phyloP scores from a whole-genome alignment of 2,329 filamentous ascomycete species.

The Ophiostoma piceae region DNA sequence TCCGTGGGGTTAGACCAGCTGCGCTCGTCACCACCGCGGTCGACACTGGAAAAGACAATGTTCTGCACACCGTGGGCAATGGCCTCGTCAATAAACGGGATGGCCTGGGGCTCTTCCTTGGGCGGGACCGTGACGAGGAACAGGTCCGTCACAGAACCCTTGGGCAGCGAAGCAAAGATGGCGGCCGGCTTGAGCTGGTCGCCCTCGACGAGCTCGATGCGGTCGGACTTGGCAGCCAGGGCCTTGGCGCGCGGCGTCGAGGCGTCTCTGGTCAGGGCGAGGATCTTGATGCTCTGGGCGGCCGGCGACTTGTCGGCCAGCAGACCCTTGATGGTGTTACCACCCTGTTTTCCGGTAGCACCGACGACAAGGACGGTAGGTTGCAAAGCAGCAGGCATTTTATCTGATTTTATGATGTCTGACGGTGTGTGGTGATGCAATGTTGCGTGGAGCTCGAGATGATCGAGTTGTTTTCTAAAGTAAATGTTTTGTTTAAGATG shows the following conservation, averaged over 20 bases:
- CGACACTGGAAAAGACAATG: conserved; percentile 33
- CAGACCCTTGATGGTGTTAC: conserved; percentile 24
- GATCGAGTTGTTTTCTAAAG: background rate
- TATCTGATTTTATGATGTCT: background rate
- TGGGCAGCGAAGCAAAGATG: conserved; percentile 35
- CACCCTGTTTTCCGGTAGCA: conserved; percentile 27
- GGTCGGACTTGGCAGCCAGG: background rate
- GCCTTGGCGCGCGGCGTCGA: conserved; percentile 30
- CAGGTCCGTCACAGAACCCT: conserved; percentile 32
- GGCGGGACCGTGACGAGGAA: conserved; percentile 36
- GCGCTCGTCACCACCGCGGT: conserved; percentile 33
- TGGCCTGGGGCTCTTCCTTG: conserved; percentile 36
- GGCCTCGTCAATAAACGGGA: conserved; percentile 35
- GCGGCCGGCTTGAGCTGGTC: conserved; percentile 33
- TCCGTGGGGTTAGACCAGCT: conserved; percentile 31
- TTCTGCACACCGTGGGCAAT: conserved; percentile 33
- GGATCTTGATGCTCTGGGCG: conserved; percentile 23
- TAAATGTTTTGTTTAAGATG: background rate
- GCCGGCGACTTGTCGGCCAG: conserved; percentile 17
- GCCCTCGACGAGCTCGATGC: conserved; percentile 35
- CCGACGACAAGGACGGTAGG: conserved; percentile 25
- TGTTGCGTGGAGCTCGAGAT: background rate
- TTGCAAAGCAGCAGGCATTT: background rate
- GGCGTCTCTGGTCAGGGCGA: conserved; percentile 33
- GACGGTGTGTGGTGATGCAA: background rate